Evolutionary conservation across 2,329 filamentous ascomycete genomes (phyloP), one percentile per base, ranked within the genome.

Genomic region (Cladosporium sp.): DNA sequence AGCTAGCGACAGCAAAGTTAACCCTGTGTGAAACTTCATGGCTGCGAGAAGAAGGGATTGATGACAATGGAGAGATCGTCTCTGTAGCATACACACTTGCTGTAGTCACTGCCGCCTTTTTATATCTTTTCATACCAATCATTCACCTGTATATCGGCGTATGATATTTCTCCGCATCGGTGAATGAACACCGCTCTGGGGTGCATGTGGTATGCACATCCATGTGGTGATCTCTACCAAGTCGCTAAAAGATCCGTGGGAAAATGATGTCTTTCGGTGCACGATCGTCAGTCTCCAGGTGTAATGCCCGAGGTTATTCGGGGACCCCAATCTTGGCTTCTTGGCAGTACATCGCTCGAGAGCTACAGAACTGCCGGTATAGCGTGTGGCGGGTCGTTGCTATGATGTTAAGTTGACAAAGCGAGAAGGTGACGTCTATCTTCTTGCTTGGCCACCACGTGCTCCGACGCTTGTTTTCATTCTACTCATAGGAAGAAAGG

Each of bases 281-380:
- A 47, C n/a, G 41, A 47, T 47, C 41, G 4, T 15, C 41, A 21
- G n/a, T 47, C 41, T 47, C 8, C 41, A 47, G 41, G n/a, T 47
- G 41, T 8, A n/a, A 7, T 55, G 30, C 18, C 52, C 52, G 52
- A 55, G 52, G 52, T 55, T 55, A 30, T 11, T n/a, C 21, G 28
- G 15, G 15, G 15, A 54, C 28, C 52, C 52, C 52, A 55, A 55
- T 34, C 52, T 55, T 55, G 52, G 52, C 52, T 55, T 34, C 52
- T 55, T 55, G 52, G 52, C 52, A 47, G 41, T 1, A 21, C 8
- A 12, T 24, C 15, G n/a, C 41, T 24, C 8, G 1, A 7, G 1
- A 6, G 41, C 41, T 21, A 47, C n/a, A 47, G n/a, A 47, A 47
- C 41, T 24, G 41, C 41, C 41, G 41, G 41, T 21, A 3, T 11